Base-by-base conservation (phyloP, 495 filamentous ascomycete species). In the Annulohypoxylon maeteangense region DNA sequence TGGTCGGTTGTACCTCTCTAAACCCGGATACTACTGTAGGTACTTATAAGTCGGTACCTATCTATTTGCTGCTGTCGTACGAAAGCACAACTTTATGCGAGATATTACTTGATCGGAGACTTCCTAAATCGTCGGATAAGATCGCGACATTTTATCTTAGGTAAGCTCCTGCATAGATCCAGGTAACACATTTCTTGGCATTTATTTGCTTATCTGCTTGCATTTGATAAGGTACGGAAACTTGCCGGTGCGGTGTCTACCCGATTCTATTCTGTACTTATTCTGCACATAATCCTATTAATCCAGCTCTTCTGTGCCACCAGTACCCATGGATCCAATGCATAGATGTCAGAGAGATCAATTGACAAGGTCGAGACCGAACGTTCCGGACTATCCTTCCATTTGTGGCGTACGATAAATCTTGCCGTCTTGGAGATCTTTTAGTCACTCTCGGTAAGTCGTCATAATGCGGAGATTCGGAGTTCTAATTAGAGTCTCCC, bases 1-100 rank as follows among this genome's bases (percentile, higher is more conserved):
- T 72, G 64, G 60, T 72, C 70, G 70, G 64, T 68, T 55, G 59
- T 65, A 64, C 27, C 51, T n/a, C 40, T 54, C 31, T 7, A 44
- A 47, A 45, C 16, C 53, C 29, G 58, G 45, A 54, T 67, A 53
- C n/a, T n/a, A n/a, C n/a, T n/a, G n/a, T n/a, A n/a, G n/a, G n/a
- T n/a, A n/a, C n/a, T n/a, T n/a, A 18, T 25, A 38, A 58, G 42
- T 67, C 58, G 44, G 64, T 64, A 72, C 63, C 20, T 70, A 31
- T 4, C 27, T n/a, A n/a, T n/a, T 29, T 14, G 12, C 12, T 53
- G 12, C n/a, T 14, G 10, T 12, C 31, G 11, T 40, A 40, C 40
- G 34, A 29, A 7, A 50, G 32, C 40, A 57, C 42, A 70, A 48
- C 18, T 62, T 67, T 51, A 50, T 68, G 20, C 34, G 16, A 12